A percentile compares a stretch with the other conserved stretches of the same genome.
These are phyloP conservation scores for Diutina mesorugosa DNA, from an alignment of 1,139 yeast genomes.

Conservation along the genomic window DNA sequence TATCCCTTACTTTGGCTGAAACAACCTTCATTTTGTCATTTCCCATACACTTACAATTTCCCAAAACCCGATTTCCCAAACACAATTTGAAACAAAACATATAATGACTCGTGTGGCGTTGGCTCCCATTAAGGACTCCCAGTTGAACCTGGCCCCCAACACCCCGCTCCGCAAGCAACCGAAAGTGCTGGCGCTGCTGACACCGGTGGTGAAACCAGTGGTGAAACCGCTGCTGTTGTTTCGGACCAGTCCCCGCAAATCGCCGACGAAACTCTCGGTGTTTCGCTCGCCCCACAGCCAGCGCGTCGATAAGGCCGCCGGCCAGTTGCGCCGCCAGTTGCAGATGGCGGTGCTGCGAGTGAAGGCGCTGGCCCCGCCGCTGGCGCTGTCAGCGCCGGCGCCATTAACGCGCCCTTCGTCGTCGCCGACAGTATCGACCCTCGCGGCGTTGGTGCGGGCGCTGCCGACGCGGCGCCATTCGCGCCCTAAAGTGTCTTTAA, in stretches of 20 bases:
- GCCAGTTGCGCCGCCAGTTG: conserved; percentile 51
- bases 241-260: not conserved
- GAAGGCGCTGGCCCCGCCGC: conserved; percentile 10
- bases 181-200: not conserved
- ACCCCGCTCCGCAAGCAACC: not conserved
- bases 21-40: not conserved
- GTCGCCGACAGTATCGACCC: not conserved
- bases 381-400: not conserved
- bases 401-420: not conserved
- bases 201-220: not conserved
- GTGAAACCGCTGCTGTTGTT: not conserved
- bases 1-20: not conserved
- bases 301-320: not conserved
- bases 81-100: not conserved
- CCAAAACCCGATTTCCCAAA: not conserved
- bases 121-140: conserved; percentile 2
- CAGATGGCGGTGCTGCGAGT: conserved; percentile 73
- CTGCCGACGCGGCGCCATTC: not conserved
- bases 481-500: not conserved
- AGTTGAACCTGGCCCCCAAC: not conserved
- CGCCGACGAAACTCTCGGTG: not conserved
- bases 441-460: not conserved
- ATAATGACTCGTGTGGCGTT: conserved; percentile 1
- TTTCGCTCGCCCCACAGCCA: not conserved
- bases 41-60: not conserved